Percentiles rank a stretch among this genome's conserved stretches.
phyloP scores from a whole-genome alignment of 331 rosid species.

The Malus hybrid region DNA sequence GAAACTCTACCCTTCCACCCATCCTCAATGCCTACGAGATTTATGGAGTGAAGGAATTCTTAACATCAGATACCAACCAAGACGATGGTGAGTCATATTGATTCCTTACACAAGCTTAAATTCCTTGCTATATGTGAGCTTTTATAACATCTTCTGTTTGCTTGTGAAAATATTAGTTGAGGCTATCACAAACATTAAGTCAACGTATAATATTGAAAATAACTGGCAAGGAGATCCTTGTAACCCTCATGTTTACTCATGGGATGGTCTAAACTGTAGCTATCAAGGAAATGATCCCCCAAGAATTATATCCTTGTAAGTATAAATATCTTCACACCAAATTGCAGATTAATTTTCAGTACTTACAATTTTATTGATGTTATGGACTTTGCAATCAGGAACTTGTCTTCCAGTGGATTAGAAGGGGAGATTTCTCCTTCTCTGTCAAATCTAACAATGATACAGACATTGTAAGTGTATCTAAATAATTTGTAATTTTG shows the following conservation, averaged over 20 bases:
- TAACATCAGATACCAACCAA: constrained; percentile 22
- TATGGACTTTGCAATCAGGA: too few relatives aligned
- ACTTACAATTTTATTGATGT: too few relatives aligned
- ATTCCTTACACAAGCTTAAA: background rate
- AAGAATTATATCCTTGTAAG: constrained; percentile 38
- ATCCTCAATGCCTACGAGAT: constrained; percentile 45
- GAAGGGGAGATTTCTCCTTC: too few relatives aligned
- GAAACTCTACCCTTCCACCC: constrained; percentile 47
- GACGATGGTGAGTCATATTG: constrained; percentile 29
- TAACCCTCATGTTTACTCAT: constrained; percentile 11
- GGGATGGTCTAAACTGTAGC: constrained; percentile 38
- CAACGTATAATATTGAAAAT: constrained; percentile 8
- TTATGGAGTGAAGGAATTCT: constrained; percentile 17
- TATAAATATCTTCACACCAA: background rate
- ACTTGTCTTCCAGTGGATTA: too few relatives aligned
- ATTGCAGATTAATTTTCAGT: too few relatives aligned
- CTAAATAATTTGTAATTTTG: too few relatives aligned
- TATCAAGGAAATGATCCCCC: constrained; percentile 14
- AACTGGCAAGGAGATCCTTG: constrained; percentile 55
- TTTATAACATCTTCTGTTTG: too few relatives aligned
- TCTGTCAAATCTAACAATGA: too few relatives aligned
- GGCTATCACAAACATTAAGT: constrained; percentile 7
- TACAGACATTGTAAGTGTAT: too few relatives aligned
- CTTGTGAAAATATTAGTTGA: background rate
- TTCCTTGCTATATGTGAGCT: too few relatives aligned